These are phyloP conservation scores for Phylloboletellus chloephorus DNA, from an alignment of 1,284 basidiomycete genomes.

Conservation along the genomic window DNA sequence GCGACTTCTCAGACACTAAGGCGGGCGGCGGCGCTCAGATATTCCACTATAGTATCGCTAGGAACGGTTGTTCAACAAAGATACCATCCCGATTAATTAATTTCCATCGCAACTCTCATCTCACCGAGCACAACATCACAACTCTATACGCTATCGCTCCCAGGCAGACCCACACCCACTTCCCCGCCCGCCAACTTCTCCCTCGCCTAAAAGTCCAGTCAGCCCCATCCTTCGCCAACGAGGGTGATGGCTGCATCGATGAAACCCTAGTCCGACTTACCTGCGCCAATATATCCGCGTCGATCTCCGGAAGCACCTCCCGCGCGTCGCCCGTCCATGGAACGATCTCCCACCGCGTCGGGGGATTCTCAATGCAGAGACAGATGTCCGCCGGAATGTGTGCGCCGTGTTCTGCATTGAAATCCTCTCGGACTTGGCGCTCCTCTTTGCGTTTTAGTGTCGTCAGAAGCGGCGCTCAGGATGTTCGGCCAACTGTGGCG, in stretches of 20 bases:
- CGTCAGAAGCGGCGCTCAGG: background rate
- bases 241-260: background rate
- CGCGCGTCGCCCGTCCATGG: slow-evolving; percentile 47
- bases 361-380: slow-evolving; percentile 63
- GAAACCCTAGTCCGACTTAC: slow-evolving; percentile 29
- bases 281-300: slow-evolving; percentile 51
- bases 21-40: no score
- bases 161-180: slow-evolving; percentile 6
- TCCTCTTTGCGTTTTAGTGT: slow-evolving; percentile 48
- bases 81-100: no score
- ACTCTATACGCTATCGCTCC: slow-evolving; percentile 24
- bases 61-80: no score
- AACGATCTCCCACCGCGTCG: slow-evolving; percentile 62
- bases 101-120: no score
- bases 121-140: background rate
- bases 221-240: background rate
- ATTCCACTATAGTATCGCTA: no score
- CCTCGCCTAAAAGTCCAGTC: slow-evolving; percentile 13
- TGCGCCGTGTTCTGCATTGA: slow-evolving; percentile 63
- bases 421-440: slow-evolving; percentile 53
- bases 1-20: no score
- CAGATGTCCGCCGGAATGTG: slow-evolving; percentile 74
- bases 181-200: slow-evolving; percentile 20
- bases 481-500: slow-evolving; percentile 3
- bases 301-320: slow-evolving; percentile 57